Evolutionary conservation across 495 filamentous ascomycete genomes (phyloP), one percentile per base, ranked within the genome.

Genomic region (Neurospora intermedia): DNA sequence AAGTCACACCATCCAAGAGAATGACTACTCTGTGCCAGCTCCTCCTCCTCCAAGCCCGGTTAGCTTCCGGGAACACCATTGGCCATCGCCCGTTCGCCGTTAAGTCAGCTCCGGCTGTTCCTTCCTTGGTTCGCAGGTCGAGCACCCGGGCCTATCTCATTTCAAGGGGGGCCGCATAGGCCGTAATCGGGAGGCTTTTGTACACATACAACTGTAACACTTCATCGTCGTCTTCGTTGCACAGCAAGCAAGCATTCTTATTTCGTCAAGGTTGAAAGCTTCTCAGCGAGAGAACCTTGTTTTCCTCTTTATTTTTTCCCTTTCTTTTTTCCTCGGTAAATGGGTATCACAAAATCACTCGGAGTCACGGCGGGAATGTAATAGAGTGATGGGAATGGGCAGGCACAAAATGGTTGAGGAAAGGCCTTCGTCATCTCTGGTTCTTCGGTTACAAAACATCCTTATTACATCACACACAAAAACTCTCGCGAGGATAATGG

Each of bases 41-140:
- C 83, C 85, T 2, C 85, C 85, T 23, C 85, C 85, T 39, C 85
- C 85, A 8, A 84, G 82, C 74, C 85, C 85, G 38, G 82, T 86
- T 72, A 81, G 82, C 78, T 86, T 84, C 75, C 80, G 81, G 41
- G 82, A 85, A 73, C 81, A 84, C 74, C 54, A 66, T 18, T 86
- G 85, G 85, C 81, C 79, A 59, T 70, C 76, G 38, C 70, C 75
- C 41, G 72, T 78, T 40, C 79, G 79, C 46, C 78, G 76, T 66
- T 80, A 69, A 76, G 75, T 69, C 27, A 40, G 62, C 31, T 66
- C 54, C 46, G 46, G 35, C 38, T 75, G 41, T 41, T 7, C 43
- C 9, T 71, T 62, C 35, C 54, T 31, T 31, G 54, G 54, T 35
- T 62, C 27, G 31, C 18, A 31, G 43, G 31, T 71, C 43, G 35